phyloP scores from a whole-genome alignment of 139 green algal species.

The Edaphochlamys debaryana region DNA sequence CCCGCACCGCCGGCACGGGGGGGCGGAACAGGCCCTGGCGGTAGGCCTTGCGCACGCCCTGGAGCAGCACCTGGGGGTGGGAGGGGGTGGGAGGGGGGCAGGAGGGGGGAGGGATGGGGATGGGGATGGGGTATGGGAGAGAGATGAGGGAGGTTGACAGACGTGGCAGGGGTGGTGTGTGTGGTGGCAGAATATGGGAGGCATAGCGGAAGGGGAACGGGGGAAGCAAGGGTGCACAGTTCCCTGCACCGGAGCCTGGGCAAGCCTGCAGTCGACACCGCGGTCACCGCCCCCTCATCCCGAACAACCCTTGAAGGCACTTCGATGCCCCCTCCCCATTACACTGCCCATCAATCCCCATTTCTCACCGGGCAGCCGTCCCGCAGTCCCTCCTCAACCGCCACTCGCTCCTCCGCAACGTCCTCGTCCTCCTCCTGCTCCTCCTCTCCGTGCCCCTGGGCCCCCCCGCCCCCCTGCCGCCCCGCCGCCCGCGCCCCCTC shows the following conservation, averaged over 20 bases:
- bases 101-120: background rate
- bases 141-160: too few relatives aligned
- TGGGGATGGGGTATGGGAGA: too few relatives aligned
- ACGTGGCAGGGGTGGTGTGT: too few relatives aligned
- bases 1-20: conserved; percentile 61
- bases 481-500: background rate
- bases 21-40: conserved; percentile 38
- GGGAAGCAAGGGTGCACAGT: too few relatives aligned
- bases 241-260: too few relatives aligned
- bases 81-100: background rate
- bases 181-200: too few relatives aligned
- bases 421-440: conserved; percentile 65
- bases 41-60: conserved; percentile 71
- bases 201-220: too few relatives aligned
- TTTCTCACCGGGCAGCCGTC: background rate
- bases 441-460: background rate
- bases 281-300: too few relatives aligned
- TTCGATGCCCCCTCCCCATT: too few relatives aligned
- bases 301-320: too few relatives aligned
- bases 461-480: background rate
- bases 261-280: too few relatives aligned
- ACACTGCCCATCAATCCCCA: too few relatives aligned
- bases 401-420: conserved; percentile 64
- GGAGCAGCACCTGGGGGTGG: conserved; percentile 52
- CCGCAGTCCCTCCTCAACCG: conserved; percentile 43